These are phyloP conservation scores for Zygosaccharomyces bisporus DNA, from an alignment of 805 yeast species.

Conservation along the genomic window DNA sequence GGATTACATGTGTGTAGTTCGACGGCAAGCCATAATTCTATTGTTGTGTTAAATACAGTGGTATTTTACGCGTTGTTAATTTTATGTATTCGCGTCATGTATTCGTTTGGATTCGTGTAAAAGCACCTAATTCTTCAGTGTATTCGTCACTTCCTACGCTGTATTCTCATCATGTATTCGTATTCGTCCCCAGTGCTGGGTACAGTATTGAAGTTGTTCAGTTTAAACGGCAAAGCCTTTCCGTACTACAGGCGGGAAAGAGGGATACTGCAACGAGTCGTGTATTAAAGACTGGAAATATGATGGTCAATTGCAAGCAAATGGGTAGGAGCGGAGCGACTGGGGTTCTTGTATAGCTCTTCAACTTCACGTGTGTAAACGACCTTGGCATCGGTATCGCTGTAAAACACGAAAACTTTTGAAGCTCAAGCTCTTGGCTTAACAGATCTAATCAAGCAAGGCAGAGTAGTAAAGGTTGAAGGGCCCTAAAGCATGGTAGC, in stretches of 20 bases:
- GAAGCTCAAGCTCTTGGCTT: not conserved
- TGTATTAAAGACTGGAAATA: not conserved
- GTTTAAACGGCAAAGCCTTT: not conserved
- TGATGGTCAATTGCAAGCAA: not conserved
- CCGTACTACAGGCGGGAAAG: not conserved
- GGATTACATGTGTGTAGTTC: too few relatives aligned
- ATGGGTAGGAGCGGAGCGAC: not conserved
- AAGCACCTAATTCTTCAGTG: too few relatives aligned
- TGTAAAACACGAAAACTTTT: slow-evolving; percentile 9
- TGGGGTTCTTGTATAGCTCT: not conserved
- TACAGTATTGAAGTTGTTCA: not conserved
- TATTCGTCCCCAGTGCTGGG: too few relatives aligned
- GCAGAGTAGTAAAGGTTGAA: not conserved
- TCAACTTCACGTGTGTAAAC: not conserved
- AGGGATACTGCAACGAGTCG: too few relatives aligned
- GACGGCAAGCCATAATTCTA: too few relatives aligned
- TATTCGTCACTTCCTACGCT: too few relatives aligned
- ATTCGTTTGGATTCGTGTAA: too few relatives aligned
- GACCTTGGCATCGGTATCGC: not conserved
- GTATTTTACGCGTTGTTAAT: too few relatives aligned
- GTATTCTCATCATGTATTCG: too few relatives aligned
- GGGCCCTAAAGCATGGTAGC: slow-evolving; percentile 18
- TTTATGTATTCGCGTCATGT: too few relatives aligned
- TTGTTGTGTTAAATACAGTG: too few relatives aligned
- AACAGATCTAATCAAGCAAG: not conserved